A percentile compares a stretch with the other conserved stretches of the same genome.
Evolutionary conservation across 1,284 basidiomycete species (phyloP).

Genomic region (Rhodotorula sp.): DNA sequence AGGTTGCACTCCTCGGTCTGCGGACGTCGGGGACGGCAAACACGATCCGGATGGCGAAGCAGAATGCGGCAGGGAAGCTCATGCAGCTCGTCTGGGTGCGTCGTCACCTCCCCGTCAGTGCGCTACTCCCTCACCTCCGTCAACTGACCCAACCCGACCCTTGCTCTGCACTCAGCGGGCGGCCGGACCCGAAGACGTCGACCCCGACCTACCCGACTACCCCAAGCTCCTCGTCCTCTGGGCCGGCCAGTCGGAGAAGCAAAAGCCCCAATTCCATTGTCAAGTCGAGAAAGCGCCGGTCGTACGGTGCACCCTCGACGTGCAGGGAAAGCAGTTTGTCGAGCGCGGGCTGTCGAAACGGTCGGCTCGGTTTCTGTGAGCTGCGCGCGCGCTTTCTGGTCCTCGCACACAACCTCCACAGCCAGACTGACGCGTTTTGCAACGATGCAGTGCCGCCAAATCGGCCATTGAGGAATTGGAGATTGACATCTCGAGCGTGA

Average conservation of each 20-base stretch:
- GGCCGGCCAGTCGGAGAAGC: background rate
- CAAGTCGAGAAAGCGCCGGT: conserved; percentile 1
- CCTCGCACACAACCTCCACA: background rate
- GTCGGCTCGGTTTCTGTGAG: background rate
- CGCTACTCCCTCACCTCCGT: too few species aligned
- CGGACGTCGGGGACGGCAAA: background rate
- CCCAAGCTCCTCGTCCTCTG: background rate
- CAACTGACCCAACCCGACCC: background rate
- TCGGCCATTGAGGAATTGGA: background rate
- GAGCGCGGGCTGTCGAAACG: background rate
- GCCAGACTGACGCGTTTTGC: too few species aligned
- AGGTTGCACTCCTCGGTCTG: background rate
- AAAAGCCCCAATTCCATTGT: background rate
- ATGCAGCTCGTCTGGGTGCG: background rate
- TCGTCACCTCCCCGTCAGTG: background rate
- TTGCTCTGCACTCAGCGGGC: background rate
- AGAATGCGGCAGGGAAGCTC: conserved; percentile 1
- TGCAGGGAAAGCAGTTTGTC: background rate
- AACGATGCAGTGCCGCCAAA: background rate
- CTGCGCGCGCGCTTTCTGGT: background rate
- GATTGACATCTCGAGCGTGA: too few species aligned
- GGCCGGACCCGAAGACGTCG: background rate
- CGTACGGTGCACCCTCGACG: background rate
- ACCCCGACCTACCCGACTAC: background rate
- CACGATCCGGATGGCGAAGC: conserved; percentile 7